Evolutionary conservation across 169 alveolate species (phyloP), one percentile per base, ranked within the genome.

Genomic region (Cryptosporidium meleagridis): DNA sequence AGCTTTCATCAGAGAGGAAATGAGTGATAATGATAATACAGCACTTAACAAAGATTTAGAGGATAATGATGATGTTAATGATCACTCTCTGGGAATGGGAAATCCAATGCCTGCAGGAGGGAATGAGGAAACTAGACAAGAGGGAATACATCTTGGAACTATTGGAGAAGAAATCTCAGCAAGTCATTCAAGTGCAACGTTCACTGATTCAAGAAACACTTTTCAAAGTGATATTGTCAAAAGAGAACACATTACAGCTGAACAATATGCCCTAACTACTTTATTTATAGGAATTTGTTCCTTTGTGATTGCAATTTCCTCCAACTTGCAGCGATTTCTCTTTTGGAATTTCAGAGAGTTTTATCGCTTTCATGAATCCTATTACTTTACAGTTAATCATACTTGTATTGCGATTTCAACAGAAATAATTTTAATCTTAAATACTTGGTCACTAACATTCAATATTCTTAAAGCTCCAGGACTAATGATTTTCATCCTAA

Each of bases 251-350:
- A 80, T 80, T 62, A 62, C 89, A 58, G 75, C 75, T 21, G 89
- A 80, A 33, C 69, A 80, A 21, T 80, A 80, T 44, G 89, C 89
- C 10, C 18, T 37, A 35, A 45, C 59, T 8, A 80, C 89, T 39
- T 65, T 80, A 21, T 80, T 80, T 14, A 65, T 80, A 29, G 89
- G 89, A 62, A 80, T 80, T 23, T 80, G 89, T 48, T 69, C 89
- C 1, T 80, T 80, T 59, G 26, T 39, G 0, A 62, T 80, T 41
- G 73, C 89, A 41, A 48, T 80, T 37, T 26, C 89, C 21, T 37
- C 89, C 0, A 80, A 80, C 41, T 21, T 80, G 1, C 89, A 80
- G 45, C 89, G 89, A 26, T 80, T 45, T 62, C 37, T 80, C 33
- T 80, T 80, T 80, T 61, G 69, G 26, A 80, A 80, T 48, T 80